Percentiles rank a stretch among this genome's conserved stretches.
These are phyloP conservation scores for Apium graveolens DNA, from an alignment of 129 eudicot species.

Conservation along the genomic window DNA sequence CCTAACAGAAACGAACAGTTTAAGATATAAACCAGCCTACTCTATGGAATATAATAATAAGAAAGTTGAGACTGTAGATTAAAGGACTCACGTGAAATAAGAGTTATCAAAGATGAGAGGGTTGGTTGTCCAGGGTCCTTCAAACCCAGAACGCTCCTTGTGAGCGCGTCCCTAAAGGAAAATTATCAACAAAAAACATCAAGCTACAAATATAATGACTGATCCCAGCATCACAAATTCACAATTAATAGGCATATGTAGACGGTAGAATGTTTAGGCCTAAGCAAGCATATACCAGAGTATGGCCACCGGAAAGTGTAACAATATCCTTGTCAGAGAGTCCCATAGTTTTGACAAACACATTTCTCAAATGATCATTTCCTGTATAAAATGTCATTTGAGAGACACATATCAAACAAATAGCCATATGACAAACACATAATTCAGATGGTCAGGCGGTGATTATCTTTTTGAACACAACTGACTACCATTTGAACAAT, in stretches of 20 bases:
- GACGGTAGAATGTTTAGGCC: not conserved
- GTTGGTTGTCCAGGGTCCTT: conserved; percentile 9
- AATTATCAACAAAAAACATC: not conserved
- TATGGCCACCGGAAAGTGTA: conserved; percentile 7
- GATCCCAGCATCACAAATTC: not conserved
- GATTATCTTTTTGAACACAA: not conserved
- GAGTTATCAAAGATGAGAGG: conserved; percentile 10
- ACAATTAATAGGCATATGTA: not conserved
- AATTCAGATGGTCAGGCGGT: not conserved
- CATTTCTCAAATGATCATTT: conserved; percentile 9
- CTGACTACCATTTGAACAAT: not conserved
- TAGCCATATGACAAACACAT: not conserved
- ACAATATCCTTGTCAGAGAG: conserved; percentile 5
- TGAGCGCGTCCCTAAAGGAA: conserved; percentile 7
- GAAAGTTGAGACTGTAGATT: not conserved
- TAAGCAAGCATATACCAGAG: not conserved
- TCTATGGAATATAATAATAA: not conserved
- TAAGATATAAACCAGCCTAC: not conserved
- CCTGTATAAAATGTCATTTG: not conserved
- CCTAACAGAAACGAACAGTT: not conserved
- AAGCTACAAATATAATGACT: not conserved
- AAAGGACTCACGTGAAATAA: not conserved
- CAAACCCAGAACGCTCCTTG: conserved; percentile 12
- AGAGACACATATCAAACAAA: not conserved
- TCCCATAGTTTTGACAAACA: conserved; percentile 8